Conservation (phyloP, 441 rosid genomes). For the Populus hybrid region DNA sequence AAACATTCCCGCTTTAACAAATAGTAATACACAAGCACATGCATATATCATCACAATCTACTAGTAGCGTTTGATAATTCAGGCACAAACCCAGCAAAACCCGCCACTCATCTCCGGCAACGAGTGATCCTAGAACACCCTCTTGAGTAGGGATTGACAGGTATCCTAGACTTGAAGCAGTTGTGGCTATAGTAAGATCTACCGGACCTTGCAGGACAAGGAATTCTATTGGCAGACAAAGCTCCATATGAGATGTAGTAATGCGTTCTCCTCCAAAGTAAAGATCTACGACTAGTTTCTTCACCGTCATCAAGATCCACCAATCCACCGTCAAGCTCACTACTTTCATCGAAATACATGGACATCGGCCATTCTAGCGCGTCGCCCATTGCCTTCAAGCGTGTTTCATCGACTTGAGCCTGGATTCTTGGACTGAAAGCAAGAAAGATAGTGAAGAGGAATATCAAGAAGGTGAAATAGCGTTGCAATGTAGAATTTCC, state of each 20-base stretch:
- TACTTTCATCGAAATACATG: constrained; percentile 6
- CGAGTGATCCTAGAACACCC: constrained; percentile 77
- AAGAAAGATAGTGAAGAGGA: constrained; percentile 8
- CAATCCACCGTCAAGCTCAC: constrained; percentile 3
- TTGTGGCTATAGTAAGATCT: constrained; percentile 86
- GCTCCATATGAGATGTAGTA: constrained; percentile 93
- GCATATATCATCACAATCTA: background rate
- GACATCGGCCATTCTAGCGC: constrained; percentile 56
- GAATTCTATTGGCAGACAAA: constrained; percentile 72
- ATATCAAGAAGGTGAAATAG: constrained; percentile 8
- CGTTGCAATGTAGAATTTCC: constrained; percentile 18
- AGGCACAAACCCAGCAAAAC: background rate
- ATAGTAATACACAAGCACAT: background rate
- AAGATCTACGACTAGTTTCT: constrained; percentile 48
- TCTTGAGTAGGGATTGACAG: constrained; percentile 70
- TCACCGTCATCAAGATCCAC: constrained; percentile 25
- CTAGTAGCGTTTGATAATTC: background rate
- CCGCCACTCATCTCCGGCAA: constrained; percentile 55
- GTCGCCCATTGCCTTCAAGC: constrained; percentile 38
- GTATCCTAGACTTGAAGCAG: constrained; percentile 60
- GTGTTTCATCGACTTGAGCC: constrained; percentile 38
- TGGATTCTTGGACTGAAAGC: constrained; percentile 7
- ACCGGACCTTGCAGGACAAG: constrained; percentile 92
- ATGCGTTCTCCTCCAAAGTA: constrained; percentile 58
- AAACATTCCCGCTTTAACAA: background rate